phyloP scores from a whole-genome alignment of 495 filamentous ascomycete genomes.

The Tuber brumale region DNA sequence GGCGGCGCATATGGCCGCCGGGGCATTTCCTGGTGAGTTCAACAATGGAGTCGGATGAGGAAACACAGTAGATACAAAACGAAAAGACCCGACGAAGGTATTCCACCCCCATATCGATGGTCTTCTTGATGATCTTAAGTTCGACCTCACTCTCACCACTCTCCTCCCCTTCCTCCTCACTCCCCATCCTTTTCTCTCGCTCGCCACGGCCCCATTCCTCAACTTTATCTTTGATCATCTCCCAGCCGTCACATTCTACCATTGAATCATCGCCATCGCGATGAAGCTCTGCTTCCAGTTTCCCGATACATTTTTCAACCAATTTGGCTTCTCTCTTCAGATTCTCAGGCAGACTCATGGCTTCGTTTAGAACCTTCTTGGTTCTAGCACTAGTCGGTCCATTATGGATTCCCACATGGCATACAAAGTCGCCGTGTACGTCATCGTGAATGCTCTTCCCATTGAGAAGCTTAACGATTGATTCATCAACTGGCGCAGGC shows the following conservation, averaged over 20 bases:
- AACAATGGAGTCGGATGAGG: slow-evolving; percentile 94
- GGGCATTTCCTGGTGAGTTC: slow-evolving; percentile 93
- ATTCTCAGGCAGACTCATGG: slow-evolving; percentile 42
- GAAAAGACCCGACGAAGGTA: slow-evolving; percentile 94
- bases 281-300: slow-evolving; percentile 69
- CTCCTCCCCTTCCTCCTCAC: slow-evolving; percentile 56
- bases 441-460: slow-evolving; percentile 94
- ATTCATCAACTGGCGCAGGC: slow-evolving; percentile 56
- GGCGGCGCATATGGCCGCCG: slow-evolving; percentile 88
- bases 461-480: slow-evolving; percentile 84
- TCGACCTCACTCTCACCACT: slow-evolving; percentile 65
- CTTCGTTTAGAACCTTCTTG: slow-evolving; percentile 73
- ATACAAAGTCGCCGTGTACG: slow-evolving; percentile 86
- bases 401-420: slow-evolving; percentile 92
- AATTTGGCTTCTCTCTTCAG: slow-evolving; percentile 40
- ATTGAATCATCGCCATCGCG: slow-evolving; percentile 46
- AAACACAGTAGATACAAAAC: slow-evolving; percentile 99
- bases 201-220: slow-evolving; percentile 60
- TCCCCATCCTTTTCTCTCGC: slow-evolving; percentile 60
- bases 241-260: slow-evolving; percentile 40
- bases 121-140: slow-evolving; percentile 82
- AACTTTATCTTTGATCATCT: slow-evolving; percentile 70
- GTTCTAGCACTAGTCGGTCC: slow-evolving; percentile 69
- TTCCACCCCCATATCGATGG: slow-evolving; percentile 88
- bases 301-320: slow-evolving; percentile 50